These are phyloP conservation scores for Drechslera avenae DNA, from an alignment of 2,329 filamentous ascomycete species.

Conservation along the genomic window DNA sequence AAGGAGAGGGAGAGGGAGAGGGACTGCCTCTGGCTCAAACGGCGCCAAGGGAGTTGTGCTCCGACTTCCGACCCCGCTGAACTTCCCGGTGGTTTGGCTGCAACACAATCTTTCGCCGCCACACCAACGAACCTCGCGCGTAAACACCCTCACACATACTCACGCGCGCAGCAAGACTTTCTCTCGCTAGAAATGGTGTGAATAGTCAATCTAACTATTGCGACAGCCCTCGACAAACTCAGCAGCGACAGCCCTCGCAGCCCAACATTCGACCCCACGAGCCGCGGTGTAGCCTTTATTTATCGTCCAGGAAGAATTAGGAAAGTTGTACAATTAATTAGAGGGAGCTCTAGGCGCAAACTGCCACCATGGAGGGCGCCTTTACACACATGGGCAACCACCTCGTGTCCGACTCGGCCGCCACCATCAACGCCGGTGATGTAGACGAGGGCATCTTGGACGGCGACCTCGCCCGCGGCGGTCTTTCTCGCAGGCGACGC, in stretches of 20 bases:
- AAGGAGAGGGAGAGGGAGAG: background rate
- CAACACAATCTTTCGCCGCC: slow-evolving; percentile 25
- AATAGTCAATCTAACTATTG: slow-evolving; percentile 9
- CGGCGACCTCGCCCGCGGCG: slow-evolving; percentile 62
- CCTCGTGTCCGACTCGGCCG: slow-evolving; percentile 80
- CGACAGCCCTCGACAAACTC: slow-evolving; percentile 1
- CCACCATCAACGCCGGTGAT: slow-evolving; percentile 86
- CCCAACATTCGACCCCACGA: slow-evolving; percentile 9
- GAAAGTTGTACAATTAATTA: background rate
- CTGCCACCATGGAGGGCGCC: slow-evolving; percentile 73
- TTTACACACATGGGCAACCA: slow-evolving; percentile 89
- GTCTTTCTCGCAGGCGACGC: slow-evolving; percentile 65
- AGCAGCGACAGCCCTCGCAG: slow-evolving; percentile 9
- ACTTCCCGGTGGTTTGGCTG: slow-evolving; percentile 2
- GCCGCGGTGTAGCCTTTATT: no score
- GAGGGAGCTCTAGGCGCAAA: slow-evolving; percentile 7
- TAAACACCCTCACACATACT: no score
- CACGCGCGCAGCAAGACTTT: slow-evolving; percentile 16
- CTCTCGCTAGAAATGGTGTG: slow-evolving; percentile 35
- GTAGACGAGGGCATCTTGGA: slow-evolving; percentile 85
- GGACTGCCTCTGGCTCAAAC: background rate
- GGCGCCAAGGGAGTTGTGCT: slow-evolving; percentile 7
- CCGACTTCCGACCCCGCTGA: slow-evolving; percentile 18
- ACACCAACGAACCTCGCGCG: slow-evolving; percentile 22
- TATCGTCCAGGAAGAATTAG: no score